Evolutionary conservation across 495 filamentous ascomycete genomes (phyloP).

Genomic region (Aspergillus campestris): DNA sequence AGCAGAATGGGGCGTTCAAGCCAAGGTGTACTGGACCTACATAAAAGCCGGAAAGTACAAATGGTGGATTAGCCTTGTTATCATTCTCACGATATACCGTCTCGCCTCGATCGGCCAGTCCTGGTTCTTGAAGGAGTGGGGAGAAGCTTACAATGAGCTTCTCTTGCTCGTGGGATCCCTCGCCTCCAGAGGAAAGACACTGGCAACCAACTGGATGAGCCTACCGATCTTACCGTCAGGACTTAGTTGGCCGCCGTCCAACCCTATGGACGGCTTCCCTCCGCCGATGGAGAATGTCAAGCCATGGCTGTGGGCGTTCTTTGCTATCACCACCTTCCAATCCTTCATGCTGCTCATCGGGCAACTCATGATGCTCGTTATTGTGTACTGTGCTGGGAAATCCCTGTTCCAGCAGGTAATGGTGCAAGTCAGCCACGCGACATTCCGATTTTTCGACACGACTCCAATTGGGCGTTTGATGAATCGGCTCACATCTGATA

Average conservation of each 20-base stretch:
- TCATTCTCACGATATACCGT: slow-evolving; percentile 51
- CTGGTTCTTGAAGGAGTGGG: slow-evolving; percentile 84
- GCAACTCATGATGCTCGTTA: slow-evolving; percentile 54
- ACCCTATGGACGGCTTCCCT: slow-evolving; percentile 51
- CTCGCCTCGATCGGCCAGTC: slow-evolving; percentile 50
- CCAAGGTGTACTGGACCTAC: slow-evolving; percentile 72
- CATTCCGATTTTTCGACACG: slow-evolving; percentile 80
- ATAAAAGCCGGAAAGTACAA: slow-evolving; percentile 64
- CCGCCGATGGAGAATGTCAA: slow-evolving; percentile 55
- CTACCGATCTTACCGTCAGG: slow-evolving; percentile 2
- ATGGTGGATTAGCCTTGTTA: slow-evolving; percentile 60
- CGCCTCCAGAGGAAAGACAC: neutral
- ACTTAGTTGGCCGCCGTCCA: slow-evolving; percentile 16
- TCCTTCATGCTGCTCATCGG: slow-evolving; percentile 45
- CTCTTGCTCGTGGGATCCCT: slow-evolving; percentile 7
- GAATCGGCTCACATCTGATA: slow-evolving; percentile 81
- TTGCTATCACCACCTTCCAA: slow-evolving; percentile 49
- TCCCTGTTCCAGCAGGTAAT: slow-evolving; percentile 62
- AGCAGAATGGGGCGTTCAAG: slow-evolving; percentile 65
- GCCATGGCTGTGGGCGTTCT: slow-evolving; percentile 66
- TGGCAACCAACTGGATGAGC: neutral
- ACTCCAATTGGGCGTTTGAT: slow-evolving; percentile 77
- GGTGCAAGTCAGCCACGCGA: slow-evolving; percentile 61
- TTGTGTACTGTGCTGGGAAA: slow-evolving; percentile 68
- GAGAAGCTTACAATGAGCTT: slow-evolving; percentile 55